Conservation (phyloP, 129 eudicot species). For the Mikania micrantha region DNA sequence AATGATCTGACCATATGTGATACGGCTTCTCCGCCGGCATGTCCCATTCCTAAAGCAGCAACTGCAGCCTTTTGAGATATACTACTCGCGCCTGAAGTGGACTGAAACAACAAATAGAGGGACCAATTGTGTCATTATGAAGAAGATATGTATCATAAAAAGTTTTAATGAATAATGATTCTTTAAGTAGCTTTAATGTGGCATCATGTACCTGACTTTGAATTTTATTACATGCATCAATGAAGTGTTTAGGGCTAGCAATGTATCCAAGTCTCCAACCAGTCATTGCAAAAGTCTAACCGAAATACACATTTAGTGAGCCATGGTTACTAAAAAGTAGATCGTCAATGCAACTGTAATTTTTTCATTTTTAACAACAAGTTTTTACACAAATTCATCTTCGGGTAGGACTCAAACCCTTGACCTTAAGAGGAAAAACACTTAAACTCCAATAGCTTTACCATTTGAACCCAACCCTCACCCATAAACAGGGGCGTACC, state of each 20-base stretch:
- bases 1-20: slow-evolving; percentile 88
- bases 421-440: too few relatives aligned
- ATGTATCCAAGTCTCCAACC: slow-evolving; percentile 98
- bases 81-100: slow-evolving; percentile 95
- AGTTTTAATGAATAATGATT: background rate
- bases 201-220: slow-evolving; percentile 74
- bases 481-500: too few relatives aligned
- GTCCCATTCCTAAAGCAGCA: slow-evolving; percentile 93
- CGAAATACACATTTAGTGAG: slow-evolving; percentile 2
- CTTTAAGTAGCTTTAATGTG: background rate
- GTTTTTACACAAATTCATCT: too few relatives aligned
- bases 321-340: background rate
- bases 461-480: too few relatives aligned
- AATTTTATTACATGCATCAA: slow-evolving; percentile 81
- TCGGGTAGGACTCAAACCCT: too few relatives aligned
- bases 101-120: slow-evolving; percentile 30
- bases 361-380: too few relatives aligned
- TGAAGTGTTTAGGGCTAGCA: slow-evolving; percentile 92
- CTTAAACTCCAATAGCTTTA: too few relatives aligned
- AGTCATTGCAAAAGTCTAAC: slow-evolving; percentile 97
- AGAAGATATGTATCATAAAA: background rate
- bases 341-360: slow-evolving; percentile 3
- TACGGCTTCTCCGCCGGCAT: slow-evolving; percentile 94
- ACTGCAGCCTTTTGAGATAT: slow-evolving; percentile 87
- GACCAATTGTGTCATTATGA: background rate